phyloP scores from a whole-genome alignment of 768 basidiomycete species.

The Arthromyces matolae region DNA sequence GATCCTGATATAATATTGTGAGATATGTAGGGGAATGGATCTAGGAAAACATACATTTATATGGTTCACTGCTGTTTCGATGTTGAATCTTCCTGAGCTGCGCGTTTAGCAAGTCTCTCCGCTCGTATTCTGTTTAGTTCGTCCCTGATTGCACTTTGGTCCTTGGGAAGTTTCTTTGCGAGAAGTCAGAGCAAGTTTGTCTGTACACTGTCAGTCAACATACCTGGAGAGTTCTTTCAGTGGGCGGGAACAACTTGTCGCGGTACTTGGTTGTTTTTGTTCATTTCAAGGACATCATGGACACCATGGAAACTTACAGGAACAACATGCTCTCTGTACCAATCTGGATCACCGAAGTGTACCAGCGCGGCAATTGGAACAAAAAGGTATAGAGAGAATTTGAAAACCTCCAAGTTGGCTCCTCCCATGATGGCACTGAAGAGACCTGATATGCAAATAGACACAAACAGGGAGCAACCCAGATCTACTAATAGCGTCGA shows the following conservation, averaged over 20 bases:
- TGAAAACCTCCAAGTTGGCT: slow-evolving; percentile 86
- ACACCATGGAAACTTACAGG: slow-evolving; percentile 44
- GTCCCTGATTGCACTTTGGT: slow-evolving; percentile 59
- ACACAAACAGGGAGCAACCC: background rate
- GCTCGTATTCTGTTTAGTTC: slow-evolving; percentile 73
- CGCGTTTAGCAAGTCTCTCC: slow-evolving; percentile 46
- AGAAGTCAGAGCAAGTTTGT: background rate
- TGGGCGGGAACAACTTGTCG: slow-evolving; percentile 64
- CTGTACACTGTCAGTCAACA: background rate
- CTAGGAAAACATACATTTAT: background rate
- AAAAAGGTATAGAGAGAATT: slow-evolving; percentile 83
- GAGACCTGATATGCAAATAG: background rate
- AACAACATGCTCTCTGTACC: slow-evolving; percentile 76
- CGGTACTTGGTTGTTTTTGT: slow-evolving; percentile 48
- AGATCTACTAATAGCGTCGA: background rate
- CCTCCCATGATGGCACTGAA: slow-evolving; percentile 26
- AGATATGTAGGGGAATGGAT: no score
- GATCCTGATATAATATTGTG: background rate
- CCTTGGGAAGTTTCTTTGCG: slow-evolving; percentile 56
- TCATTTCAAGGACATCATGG: background rate
- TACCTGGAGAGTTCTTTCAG: slow-evolving; percentile 54
- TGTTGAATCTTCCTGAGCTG: slow-evolving; percentile 33
- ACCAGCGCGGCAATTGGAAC: slow-evolving; percentile 77
- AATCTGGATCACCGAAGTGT: slow-evolving; percentile 85
- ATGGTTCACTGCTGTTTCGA: background rate